Conservation (phyloP, 495 filamentous ascomycete species). For the Penicillium bialowiezense region DNA sequence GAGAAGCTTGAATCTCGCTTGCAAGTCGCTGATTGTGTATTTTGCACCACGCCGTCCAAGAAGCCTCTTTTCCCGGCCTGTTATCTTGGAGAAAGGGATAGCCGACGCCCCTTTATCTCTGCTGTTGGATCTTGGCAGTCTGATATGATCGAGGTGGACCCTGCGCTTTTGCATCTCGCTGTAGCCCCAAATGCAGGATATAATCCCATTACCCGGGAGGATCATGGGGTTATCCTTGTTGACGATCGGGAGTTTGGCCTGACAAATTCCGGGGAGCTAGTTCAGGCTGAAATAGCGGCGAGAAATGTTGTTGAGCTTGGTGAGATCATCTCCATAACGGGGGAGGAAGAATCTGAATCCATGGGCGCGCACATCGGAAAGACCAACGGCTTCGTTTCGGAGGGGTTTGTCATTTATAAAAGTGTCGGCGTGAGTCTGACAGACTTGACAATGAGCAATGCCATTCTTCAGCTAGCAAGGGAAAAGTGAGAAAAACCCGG, state of each 20-base stretch:
- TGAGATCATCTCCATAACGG: too few relatives aligned
- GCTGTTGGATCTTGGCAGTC: conserved; percentile 17
- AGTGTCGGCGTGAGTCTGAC: conserved; percentile 14
- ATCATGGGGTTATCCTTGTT: background rate
- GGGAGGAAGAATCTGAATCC: too few relatives aligned
- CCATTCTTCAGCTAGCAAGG: too few relatives aligned
- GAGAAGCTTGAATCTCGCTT: background rate
- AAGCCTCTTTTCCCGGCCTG: background rate
- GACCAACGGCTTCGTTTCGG: background rate
- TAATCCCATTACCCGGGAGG: background rate
- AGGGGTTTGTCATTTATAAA: conserved; percentile 9
- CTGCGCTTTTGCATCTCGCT: conserved; percentile 3
- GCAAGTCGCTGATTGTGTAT: conserved; percentile 3
- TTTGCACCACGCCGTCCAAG: conserved; percentile 1
- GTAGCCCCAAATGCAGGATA: background rate
- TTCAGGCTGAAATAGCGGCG: background rate
- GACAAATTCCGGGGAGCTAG: conserved; percentile 1
- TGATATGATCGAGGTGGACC: conserved; percentile 17
- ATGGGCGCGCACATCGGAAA: too few relatives aligned
- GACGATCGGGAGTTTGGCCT: conserved; percentile 2
- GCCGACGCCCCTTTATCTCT: conserved; percentile 5
- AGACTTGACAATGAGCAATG: background rate
- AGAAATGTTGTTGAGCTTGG: background rate
- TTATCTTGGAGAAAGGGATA: background rate
- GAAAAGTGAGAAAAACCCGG: too few relatives aligned